Percentiles rank a stretch among this genome's conserved stretches.
These are phyloP conservation scores for Mycena alexandri DNA, from an alignment of 768 basidiomycete genomes.

Conservation along the genomic window DNA sequence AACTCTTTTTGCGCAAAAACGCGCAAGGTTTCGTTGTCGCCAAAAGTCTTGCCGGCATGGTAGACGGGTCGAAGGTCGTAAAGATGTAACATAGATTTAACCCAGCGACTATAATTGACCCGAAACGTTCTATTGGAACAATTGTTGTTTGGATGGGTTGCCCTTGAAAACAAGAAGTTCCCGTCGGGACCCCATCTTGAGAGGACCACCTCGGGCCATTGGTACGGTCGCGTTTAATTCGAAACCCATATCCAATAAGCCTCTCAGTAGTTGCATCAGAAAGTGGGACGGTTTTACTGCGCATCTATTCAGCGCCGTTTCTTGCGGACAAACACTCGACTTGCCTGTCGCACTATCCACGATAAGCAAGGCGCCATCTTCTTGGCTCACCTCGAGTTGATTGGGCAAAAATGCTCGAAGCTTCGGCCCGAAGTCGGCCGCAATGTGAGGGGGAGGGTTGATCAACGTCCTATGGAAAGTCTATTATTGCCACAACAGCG, in stretches of 20 bases:
- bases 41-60: constrained; percentile 72
- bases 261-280: constrained; percentile 72
- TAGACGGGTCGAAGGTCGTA: constrained; percentile 80
- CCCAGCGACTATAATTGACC: too few relatives aligned
- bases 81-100: constrained; percentile 58
- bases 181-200: constrained; percentile 59
- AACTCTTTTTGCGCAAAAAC: constrained; percentile 74
- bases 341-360: constrained; percentile 55
- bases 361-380: constrained; percentile 62
- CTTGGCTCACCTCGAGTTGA: constrained; percentile 50
- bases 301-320: constrained; percentile 32
- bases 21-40: constrained; percentile 71
- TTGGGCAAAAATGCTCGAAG: constrained; percentile 55
- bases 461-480: constrained; percentile 48
- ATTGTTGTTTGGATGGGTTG: constrained; percentile 28
- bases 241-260: constrained; percentile 68
- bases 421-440: constrained; percentile 54
- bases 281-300: constrained; percentile 67
- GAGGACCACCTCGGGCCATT: constrained; percentile 61
- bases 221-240: constrained; percentile 77
- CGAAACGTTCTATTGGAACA: constrained; percentile 1
- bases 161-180: constrained; percentile 79
- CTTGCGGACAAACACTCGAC: constrained; percentile 39
- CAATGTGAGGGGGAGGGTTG: constrained; percentile 58
- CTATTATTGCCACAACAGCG: neutral